Percentiles rank a stretch among this genome's conserved stretches.
phyloP scores from a whole-genome alignment of 257 asterid species.

The Solanum stenotomum region DNA sequence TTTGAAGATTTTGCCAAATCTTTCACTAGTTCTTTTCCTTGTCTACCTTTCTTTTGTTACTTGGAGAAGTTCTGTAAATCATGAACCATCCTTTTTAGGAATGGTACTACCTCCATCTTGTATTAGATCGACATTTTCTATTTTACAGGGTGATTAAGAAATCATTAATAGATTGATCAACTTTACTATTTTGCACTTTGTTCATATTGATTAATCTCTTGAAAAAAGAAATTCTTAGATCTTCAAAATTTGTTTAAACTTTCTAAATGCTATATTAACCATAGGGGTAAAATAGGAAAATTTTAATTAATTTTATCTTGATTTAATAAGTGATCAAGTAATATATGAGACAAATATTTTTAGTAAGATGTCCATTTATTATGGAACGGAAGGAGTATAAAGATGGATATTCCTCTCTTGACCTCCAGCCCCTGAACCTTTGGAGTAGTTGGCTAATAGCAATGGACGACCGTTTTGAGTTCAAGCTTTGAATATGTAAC shows the following conservation, averaged over 20 bases:
- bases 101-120: not conserved
- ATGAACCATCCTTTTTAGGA: not conserved
- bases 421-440: not conserved
- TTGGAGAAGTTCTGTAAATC: not conserved
- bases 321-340: not conserved
- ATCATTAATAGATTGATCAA: too few species aligned
- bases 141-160: too few species aligned
- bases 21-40: not conserved
- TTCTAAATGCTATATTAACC: not conserved
- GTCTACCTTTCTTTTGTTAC: not conserved
- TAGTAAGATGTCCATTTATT: too few species aligned
- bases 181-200: not conserved
- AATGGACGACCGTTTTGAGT: not conserved
- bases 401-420: not conserved
- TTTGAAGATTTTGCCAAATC: not conserved
- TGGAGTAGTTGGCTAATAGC: not conserved
- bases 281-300: too few species aligned
- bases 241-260: not conserved
- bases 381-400: not conserved
- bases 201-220: not conserved
- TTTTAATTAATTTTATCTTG: too few species aligned
- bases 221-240: too few species aligned
- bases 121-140: too few species aligned
- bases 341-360: too few species aligned
- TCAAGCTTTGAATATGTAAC: rapidly evolving